Conservation (phyloP, 148 eudicot species). For the Rhododendron kiyosumense region DNA sequence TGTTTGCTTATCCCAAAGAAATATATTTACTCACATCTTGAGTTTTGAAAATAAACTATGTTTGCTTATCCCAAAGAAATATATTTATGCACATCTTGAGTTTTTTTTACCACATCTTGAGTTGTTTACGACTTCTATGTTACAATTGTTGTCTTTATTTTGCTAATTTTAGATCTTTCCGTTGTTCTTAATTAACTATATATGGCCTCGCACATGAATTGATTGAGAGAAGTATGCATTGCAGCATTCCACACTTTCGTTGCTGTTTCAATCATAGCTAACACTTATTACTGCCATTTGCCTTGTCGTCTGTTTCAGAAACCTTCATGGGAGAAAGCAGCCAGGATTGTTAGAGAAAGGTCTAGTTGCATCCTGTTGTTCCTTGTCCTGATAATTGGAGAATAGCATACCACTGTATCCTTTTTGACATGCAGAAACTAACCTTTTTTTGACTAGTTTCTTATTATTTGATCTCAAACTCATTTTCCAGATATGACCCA, state of each 20-base stretch:
- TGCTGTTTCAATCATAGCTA: neutral
- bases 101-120: too few species aligned
- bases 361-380: slow-evolving; percentile 14
- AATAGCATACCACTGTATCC: neutral
- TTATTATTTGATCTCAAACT: slow-evolving; percentile 14
- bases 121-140: neutral
- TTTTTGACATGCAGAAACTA: slow-evolving; percentile 22
- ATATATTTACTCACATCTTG: neutral
- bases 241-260: neutral
- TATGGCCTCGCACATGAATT: neutral
- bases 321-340: slow-evolving; percentile 98
- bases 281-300: neutral
- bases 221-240: neutral
- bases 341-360: slow-evolving; percentile 69
- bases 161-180: neutral
- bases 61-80: neutral
- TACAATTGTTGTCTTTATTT: neutral
- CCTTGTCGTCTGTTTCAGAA: slow-evolving; percentile 44
- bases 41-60: neutral
- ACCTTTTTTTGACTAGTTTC: slow-evolving; percentile 18
- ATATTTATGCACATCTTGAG: neutral
- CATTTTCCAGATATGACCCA: slow-evolving; percentile 69
- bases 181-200: neutral
- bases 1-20: neutral
- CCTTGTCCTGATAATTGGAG: neutral